Percentiles rank a stretch among this genome's conserved stretches.
Evolutionary conservation across 768 basidiomycete genomes (phyloP).

Genomic region (Auriscalpium vulgare): DNA sequence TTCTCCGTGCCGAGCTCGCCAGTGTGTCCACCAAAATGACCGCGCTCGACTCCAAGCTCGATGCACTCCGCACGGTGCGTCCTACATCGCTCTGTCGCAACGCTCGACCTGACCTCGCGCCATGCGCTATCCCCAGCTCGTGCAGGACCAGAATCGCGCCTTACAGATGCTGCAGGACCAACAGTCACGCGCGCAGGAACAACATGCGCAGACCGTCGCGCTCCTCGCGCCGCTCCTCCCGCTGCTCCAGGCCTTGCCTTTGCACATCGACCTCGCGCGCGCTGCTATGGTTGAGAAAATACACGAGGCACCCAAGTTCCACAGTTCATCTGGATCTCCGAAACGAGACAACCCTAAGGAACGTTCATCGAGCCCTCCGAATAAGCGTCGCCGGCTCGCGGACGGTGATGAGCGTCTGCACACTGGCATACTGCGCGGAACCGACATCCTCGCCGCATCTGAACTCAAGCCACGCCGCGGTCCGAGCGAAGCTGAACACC

Average conservation of each 20-base stretch:
- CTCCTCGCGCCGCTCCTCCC: constrained; percentile 54
- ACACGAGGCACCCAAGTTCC: background rate
- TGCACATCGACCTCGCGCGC: constrained; percentile 39
- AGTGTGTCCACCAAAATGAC: constrained; percentile 12
- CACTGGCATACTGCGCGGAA: too few relatives aligned
- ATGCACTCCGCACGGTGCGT: constrained; percentile 9
- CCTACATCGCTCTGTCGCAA: background rate
- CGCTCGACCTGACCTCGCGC: background rate
- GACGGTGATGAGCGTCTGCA: too few relatives aligned
- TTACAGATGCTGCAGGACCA: constrained; percentile 11
- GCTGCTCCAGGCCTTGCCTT: constrained; percentile 48
- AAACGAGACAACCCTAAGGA: too few relatives aligned
- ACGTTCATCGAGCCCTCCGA: too few relatives aligned
- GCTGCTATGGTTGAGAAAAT: constrained; percentile 19
- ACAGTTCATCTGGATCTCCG: too few relatives aligned
- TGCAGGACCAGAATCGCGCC: constrained; percentile 4
- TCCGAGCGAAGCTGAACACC: too few relatives aligned
- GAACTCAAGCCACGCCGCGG: too few relatives aligned
- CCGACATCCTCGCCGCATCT: too few relatives aligned
- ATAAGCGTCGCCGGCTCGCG: too few relatives aligned
- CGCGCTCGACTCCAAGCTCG: constrained; percentile 14
- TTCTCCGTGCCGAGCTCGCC: constrained; percentile 12
- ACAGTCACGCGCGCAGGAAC: constrained; percentile 30
- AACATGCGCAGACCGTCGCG: constrained; percentile 48
- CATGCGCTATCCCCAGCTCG: constrained; percentile 1